Evolutionary conservation across 2,329 filamentous ascomycete genomes (phyloP).

Genomic region (Epichloe sp.): DNA sequence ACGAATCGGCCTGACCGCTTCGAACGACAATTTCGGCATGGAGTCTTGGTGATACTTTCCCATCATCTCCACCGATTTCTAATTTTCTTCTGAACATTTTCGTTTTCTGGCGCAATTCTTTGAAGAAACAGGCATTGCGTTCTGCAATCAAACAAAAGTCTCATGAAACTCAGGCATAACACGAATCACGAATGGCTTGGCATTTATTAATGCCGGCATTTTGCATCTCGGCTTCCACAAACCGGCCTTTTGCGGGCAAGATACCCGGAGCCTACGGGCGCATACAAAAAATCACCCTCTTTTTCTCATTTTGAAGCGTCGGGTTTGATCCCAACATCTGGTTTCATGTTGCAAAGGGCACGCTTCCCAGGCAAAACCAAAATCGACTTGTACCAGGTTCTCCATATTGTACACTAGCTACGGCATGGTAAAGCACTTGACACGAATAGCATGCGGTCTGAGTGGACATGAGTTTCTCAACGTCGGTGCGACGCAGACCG

Average conservation of each 20-base stretch:
- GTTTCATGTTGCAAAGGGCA: not conserved
- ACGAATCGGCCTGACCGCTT: too few species aligned
- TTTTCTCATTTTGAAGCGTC: too few species aligned
- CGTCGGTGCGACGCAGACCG: too few species aligned
- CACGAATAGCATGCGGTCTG: too few species aligned
- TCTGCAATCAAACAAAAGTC: too few species aligned
- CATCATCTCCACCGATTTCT: too few species aligned
- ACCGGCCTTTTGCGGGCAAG: not conserved
- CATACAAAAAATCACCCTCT: too few species aligned
- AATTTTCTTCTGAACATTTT: too few species aligned
- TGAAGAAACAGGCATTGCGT: not conserved
- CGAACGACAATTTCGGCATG: too few species aligned
- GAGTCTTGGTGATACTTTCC: too few species aligned
- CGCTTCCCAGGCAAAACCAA: not conserved
- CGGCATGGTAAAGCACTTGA: not conserved
- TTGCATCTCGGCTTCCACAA: not conserved
- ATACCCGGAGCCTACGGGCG: not conserved
- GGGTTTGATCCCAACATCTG: not conserved
- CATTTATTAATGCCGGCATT: not conserved
- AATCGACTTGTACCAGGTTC: not conserved
- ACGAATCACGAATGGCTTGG: not conserved
- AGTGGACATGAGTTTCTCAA: too few species aligned
- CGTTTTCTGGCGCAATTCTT: not conserved
- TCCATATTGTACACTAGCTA: not conserved
- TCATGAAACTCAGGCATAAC: not conserved